These are phyloP conservation scores for Mycena alexandri DNA, from an alignment of 768 basidiomycete species.

Conservation along the genomic window DNA sequence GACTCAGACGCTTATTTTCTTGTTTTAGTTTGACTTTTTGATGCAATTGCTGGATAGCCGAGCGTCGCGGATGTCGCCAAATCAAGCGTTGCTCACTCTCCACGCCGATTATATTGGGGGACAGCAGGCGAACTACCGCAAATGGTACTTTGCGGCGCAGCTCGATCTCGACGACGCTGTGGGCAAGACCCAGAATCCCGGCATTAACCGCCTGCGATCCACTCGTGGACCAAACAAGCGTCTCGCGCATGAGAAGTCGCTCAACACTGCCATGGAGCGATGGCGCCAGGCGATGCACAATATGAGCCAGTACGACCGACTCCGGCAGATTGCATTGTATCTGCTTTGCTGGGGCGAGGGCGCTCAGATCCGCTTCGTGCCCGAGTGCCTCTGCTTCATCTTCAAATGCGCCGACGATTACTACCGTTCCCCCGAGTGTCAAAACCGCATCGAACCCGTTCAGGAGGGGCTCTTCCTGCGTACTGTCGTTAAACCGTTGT, in stretches of 20 bases:
- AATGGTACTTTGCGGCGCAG: constrained; percentile 99
- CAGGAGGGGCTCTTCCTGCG: constrained; percentile 96
- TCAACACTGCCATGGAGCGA: constrained; percentile 87
- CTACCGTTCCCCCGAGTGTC: constrained; percentile 98
- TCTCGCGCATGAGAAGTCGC: constrained; percentile 68
- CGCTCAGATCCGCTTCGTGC: constrained; percentile 95
- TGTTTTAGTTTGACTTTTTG: constrained; percentile 88
- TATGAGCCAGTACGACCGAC: constrained; percentile 98
- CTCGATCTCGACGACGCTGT: constrained; percentile 98
- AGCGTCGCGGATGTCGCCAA: constrained; percentile 96
- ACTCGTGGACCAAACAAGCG: constrained; percentile 65
- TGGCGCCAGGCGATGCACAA: constrained; percentile 99
- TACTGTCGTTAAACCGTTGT: constrained; percentile 92
- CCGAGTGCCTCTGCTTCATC: constrained; percentile 98
- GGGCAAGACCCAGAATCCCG: constrained; percentile 92
- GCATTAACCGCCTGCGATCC: constrained; percentile 85
- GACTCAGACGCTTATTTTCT: constrained; percentile 10
- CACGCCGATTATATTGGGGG: constrained; percentile 99
- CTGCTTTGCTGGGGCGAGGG: constrained; percentile 98
- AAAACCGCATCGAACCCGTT: constrained; percentile 90
- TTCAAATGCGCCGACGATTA: constrained; percentile 99
- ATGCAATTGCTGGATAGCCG: constrained; percentile 98
- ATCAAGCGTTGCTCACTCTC: constrained; percentile 93
- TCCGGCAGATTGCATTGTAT: constrained; percentile 95
- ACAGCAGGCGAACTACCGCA: constrained; percentile 98